phyloP scores from a whole-genome alignment of 2,329 filamentous ascomycete genomes.

The Trichoderma brevicompactum region DNA sequence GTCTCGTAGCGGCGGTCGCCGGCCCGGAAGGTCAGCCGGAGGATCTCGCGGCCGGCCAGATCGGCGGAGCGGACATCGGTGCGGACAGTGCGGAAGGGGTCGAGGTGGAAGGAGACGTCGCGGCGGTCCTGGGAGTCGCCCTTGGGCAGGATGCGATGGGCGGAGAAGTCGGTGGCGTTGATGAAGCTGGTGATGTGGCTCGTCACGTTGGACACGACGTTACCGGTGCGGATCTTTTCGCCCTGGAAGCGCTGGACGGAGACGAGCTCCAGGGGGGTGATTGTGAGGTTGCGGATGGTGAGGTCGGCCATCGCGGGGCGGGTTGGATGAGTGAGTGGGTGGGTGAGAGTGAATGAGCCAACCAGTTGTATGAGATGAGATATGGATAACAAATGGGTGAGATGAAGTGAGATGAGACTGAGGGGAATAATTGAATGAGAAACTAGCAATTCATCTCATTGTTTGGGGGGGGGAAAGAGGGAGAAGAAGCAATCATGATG shows the following conservation, averaged over 20 bases:
- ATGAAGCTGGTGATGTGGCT: constrained; percentile 50
- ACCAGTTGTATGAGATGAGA: neutral
- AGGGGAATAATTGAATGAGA: neutral
- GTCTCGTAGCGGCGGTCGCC: constrained; percentile 63
- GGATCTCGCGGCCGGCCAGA: constrained; percentile 61
- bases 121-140: constrained; percentile 62
- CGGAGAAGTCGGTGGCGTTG: constrained; percentile 46
- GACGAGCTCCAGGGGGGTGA: constrained; percentile 72
- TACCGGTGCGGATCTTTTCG: constrained; percentile 47
- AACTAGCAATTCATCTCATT: neutral
- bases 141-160: constrained; percentile 48
- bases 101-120: constrained; percentile 65
- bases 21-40: constrained; percentile 75
- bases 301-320: constrained; percentile 57
- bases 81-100: constrained; percentile 67
- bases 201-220: constrained; percentile 53
- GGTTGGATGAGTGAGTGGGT: neutral
- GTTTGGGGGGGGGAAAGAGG: neutral
- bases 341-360: too few species aligned
- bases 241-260: constrained; percentile 73
- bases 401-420: neutral
- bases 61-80: constrained; percentile 63
- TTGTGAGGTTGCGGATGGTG: constrained; percentile 81
- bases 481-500: neutral
- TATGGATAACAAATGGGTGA: neutral